Evolutionary conservation across 2,329 filamentous ascomycete genomes (phyloP).

Genomic region (Mollisia scopiformis): DNA sequence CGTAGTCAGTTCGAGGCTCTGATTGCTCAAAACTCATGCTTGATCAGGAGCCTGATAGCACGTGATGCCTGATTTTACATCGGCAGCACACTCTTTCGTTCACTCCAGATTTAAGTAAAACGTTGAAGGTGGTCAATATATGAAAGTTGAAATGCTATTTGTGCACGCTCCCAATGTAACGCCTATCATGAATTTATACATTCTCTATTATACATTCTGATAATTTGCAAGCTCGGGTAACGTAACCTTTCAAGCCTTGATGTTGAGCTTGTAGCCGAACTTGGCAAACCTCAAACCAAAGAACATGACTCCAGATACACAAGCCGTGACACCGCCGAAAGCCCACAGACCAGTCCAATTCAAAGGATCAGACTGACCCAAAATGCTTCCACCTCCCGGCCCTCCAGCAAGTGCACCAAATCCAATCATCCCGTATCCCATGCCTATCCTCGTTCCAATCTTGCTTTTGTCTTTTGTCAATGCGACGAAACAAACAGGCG

Average conservation of each 20-base stretch:
- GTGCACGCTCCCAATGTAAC: too few species aligned
- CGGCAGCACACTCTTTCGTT: too few species aligned
- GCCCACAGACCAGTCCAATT: constrained; percentile 14
- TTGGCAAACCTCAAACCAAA: constrained; percentile 4
- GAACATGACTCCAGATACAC: constrained; percentile 4
- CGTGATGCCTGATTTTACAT: too few species aligned
- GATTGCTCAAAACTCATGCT: too few species aligned
- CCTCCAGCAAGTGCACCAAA: constrained; percentile 14
- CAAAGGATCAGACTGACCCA: constrained; percentile 3
- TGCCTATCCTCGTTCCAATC: constrained; percentile 47
- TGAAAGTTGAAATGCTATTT: too few species aligned
- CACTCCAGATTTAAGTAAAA: too few species aligned
- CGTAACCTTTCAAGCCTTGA: constrained; percentile 19
- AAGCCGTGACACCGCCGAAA: constrained; percentile 13
- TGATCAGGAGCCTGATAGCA: too few species aligned
- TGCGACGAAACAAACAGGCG: constrained; percentile 42
- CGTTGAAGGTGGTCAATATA: too few species aligned
- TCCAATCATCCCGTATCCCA: constrained; percentile 15
- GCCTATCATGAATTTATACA: too few species aligned
- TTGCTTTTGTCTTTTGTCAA: constrained; percentile 44
- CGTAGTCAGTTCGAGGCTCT: too few species aligned
- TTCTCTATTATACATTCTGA: too few species aligned
- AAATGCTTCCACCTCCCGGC: constrained; percentile 14
- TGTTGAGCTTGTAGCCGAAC: constrained; percentile 8
- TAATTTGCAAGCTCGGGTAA: too few species aligned